These are phyloP conservation scores for Cerrena zonata DNA, from an alignment of 1,284 basidiomycete species.

Conservation along the genomic window DNA sequence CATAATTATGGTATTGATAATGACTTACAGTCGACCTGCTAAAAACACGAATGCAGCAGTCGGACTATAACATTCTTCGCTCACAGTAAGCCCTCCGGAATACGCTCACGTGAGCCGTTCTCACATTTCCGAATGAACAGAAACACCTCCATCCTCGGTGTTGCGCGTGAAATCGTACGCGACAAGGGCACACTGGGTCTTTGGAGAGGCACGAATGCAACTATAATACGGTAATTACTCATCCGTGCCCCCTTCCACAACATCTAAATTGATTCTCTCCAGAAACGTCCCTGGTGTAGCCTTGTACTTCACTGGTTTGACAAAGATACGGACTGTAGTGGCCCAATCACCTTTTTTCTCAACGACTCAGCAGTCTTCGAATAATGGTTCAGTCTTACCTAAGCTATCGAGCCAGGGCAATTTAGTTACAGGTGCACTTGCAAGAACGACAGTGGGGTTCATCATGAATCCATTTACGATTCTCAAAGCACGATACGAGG, in stretches of 20 bases:
- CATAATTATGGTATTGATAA: constrained; percentile 3
- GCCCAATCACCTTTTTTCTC: constrained; percentile 63
- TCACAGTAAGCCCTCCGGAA: constrained; percentile 2
- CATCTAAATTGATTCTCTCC: constrained; percentile 4
- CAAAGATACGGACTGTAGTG: constrained; percentile 69
- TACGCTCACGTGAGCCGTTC: background rate
- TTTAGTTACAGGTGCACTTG: constrained; percentile 81
- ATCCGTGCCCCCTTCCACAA: background rate
- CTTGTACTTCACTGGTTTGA: constrained; percentile 84
- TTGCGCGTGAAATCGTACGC: constrained; percentile 54
- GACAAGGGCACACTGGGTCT: constrained; percentile 62
- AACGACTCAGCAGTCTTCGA: constrained; percentile 26
- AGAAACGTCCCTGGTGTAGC: constrained; percentile 93
- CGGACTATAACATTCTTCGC: constrained; percentile 36
- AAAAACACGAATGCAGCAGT: constrained; percentile 84
- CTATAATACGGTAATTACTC: constrained; percentile 58
- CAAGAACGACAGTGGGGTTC: constrained; percentile 82
- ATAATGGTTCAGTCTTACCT: constrained; percentile 58
- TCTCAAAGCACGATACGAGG: constrained; percentile 93
- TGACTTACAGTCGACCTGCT: constrained; percentile 69
- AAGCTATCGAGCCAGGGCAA: constrained; percentile 80
- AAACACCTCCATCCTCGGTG: constrained; percentile 40
- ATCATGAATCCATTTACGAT: constrained; percentile 90
- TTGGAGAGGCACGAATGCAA: constrained; percentile 84
- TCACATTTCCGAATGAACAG: too few species aligned